phyloP scores from a whole-genome alignment of 2,329 filamentous ascomycete species.

The Xylariales sp. region DNA sequence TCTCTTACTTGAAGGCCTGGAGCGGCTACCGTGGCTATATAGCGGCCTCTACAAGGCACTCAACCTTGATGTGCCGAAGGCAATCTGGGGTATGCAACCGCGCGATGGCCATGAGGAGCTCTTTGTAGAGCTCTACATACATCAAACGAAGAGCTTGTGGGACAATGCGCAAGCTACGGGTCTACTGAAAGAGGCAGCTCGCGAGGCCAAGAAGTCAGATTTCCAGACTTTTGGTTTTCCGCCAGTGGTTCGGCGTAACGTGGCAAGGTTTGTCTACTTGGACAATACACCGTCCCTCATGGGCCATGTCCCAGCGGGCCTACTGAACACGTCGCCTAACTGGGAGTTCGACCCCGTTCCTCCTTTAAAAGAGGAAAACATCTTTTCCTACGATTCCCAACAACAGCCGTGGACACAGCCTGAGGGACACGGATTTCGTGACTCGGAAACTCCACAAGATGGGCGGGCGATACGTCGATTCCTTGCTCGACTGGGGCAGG shows the following conservation, averaged over 20 bases:
- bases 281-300: conserved; percentile 80
- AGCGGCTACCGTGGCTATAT: conserved; percentile 85
- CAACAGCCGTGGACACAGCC: conserved; percentile 56
- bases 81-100: conserved; percentile 83
- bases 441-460: conserved; percentile 30
- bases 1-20: conserved; percentile 75
- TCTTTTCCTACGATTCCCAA: conserved; percentile 60
- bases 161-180: conserved; percentile 77
- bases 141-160: conserved; percentile 85
- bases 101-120: conserved; percentile 74
- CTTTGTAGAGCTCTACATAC: conserved; percentile 79
- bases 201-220: conserved; percentile 61
- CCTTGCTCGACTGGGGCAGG: conserved; percentile 38
- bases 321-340: conserved; percentile 73
- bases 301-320: conserved; percentile 71
- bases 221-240: conserved; percentile 52
- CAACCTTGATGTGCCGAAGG: conserved; percentile 79
- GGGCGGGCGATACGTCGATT: conserved; percentile 36
- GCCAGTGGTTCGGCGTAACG: conserved; percentile 58
- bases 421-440: conserved; percentile 29
- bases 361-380: conserved; percentile 67
- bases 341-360: conserved; percentile 86
- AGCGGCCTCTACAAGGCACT: conserved; percentile 82
- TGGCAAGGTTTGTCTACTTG: conserved; percentile 82
- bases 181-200: conserved; percentile 76